Base-by-base conservation (phyloP, 257 asterid species). In the Anisodus acutangulus region DNA sequence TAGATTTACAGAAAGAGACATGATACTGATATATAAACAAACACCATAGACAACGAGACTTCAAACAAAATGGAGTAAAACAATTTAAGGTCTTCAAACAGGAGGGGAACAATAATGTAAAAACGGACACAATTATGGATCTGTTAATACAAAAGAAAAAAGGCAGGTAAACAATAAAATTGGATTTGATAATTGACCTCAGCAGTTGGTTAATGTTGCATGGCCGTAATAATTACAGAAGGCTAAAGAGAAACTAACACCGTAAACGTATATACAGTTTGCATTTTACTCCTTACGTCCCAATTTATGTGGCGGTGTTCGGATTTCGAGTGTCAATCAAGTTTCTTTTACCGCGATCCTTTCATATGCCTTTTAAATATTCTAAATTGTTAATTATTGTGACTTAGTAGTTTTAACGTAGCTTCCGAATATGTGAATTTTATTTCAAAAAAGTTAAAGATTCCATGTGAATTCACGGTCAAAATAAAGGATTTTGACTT, bases 131-230 rank as follows among this genome's bases (percentile, higher is more conserved):
- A 57, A 15, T 57, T 57, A 57, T 57, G 62, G n/a, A 55, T 55
- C n/a, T 13, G n/a, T 17, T 11, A 55, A 12, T 55, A 55, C 60
- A 55, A 17, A 13, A 55, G 60, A 55, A 55, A 55, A 55, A 4
- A n/a, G 0, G 62, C 1, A 0, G 19, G 41, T 49, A 9, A 19
- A 72, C 60, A 19, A 47, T 0, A 49, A 70, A 51, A 19, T 26
- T 76, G 63, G 81, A 26, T 3, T 76, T 76, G 81, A 76, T 76
- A 51, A 51, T 26, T 53, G 47, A 76, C 22, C 13, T 51, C 4
- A n/a, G 63, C 16, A 51, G 63, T 51, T 51, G n/a, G 57, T 35
- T 66, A 81, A 85, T 45, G 22, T 72, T 55, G 43, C 71, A 10
- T 19, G 37, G 16, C 39, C n/a, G 6, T 1, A 47, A 76, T 9